Percentiles rank a stretch among this genome's conserved stretches.
These are phyloP conservation scores for Verbascum thapsus DNA, from an alignment of 257 asterid genomes.

Conservation along the genomic window DNA sequence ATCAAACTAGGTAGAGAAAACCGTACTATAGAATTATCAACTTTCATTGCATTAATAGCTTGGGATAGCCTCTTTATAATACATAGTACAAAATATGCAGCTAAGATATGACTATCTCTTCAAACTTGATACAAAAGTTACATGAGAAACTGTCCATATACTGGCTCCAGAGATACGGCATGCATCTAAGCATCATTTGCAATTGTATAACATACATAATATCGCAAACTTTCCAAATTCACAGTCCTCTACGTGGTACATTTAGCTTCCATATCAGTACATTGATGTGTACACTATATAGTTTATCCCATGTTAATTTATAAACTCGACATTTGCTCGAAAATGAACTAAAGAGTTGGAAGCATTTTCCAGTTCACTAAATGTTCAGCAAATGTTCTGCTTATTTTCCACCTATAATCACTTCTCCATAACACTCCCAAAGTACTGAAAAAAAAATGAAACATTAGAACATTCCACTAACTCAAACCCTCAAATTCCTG, in stretches of 20 bases:
- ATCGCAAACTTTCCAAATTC: conserved; percentile 1
- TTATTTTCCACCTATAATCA: too few relatives aligned
- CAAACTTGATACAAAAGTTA: not conserved
- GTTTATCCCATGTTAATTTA: too few relatives aligned
- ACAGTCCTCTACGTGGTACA: not conserved
- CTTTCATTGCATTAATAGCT: too few relatives aligned
- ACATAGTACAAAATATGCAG: too few relatives aligned
- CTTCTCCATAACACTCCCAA: too few relatives aligned
- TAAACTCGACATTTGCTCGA: too few relatives aligned
- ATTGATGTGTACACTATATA: not conserved
- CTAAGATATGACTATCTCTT: not conserved
- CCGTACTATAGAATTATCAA: too few relatives aligned
- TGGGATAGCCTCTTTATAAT: too few relatives aligned
- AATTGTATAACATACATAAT: not conserved
- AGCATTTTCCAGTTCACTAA: not conserved
- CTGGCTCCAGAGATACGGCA: not conserved
- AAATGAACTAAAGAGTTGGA: not conserved
- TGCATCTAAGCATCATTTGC: not conserved
- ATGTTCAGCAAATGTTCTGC: not conserved
- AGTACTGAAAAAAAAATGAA: too few relatives aligned
- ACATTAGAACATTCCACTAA: too few relatives aligned
- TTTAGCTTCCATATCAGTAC: not conserved
- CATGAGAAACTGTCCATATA: not conserved
- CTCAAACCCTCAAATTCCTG: too few relatives aligned
- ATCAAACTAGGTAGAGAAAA: not conserved